phyloP scores from a whole-genome alignment of 2,329 filamentous ascomycete species.

The Alternaria incomplexa region DNA sequence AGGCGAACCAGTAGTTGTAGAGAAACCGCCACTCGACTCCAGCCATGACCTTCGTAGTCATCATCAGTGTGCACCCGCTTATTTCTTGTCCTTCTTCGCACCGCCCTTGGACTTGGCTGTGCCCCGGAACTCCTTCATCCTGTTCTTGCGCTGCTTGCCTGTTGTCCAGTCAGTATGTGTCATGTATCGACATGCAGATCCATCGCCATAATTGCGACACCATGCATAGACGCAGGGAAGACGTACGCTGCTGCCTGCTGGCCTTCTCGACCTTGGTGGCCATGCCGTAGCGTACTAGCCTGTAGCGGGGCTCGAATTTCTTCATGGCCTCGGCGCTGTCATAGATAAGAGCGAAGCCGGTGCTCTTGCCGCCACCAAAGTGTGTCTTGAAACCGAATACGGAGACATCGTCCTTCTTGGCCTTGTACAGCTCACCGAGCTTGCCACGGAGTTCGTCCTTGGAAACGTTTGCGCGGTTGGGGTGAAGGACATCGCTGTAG shows the following conservation, averaged over 20 bases:
- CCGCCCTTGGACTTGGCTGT: constrained; percentile 98
- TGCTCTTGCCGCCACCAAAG: constrained; percentile 99
- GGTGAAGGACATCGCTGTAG: constrained; percentile 97
- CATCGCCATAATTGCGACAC: constrained; percentile 8
- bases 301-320: constrained; percentile 99
- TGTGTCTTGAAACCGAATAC: constrained; percentile 99
- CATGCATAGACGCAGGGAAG: constrained; percentile 8
- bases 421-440: constrained; percentile 96
- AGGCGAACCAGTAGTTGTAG: constrained; percentile 40
- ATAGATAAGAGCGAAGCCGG: constrained; percentile 98
- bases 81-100: constrained; percentile 85
- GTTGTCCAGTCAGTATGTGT: constrained; percentile 48
- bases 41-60: constrained; percentile 38
- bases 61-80: constrained; percentile 42
- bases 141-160: constrained; percentile 99
- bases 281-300: constrained; percentile 90
- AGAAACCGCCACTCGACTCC: constrained; percentile 41
- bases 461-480: constrained; percentile 96
- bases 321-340: constrained; percentile 98
- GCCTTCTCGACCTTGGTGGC: constrained; percentile 96
- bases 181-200: constrained; percentile 10
- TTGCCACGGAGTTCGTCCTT: constrained; percentile 98
- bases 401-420: constrained; percentile 94
- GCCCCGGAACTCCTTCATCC: constrained; percentile 96
- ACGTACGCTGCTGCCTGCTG: constrained; percentile 98